Base-by-base conservation (phyloP, 805 yeast genomes). In the Spathaspora gorwiae region DNA sequence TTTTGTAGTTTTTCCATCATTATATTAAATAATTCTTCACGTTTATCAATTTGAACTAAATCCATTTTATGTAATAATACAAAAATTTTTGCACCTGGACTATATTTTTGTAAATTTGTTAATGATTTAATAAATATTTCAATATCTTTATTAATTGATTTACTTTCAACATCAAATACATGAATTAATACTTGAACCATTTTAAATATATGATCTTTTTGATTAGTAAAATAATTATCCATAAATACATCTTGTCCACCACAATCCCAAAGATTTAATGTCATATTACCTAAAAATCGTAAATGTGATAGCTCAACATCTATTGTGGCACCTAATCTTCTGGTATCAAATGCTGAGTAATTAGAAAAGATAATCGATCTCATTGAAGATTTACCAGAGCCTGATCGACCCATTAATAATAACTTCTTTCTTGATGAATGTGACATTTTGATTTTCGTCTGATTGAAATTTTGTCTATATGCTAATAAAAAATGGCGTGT, bases 221-320 rank as follows among this genome's bases (percentile, higher is more conserved):
- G 95, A 44, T 87, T 83, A 4, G 90, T 80, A 58, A 88, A 83
- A 61, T 94, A 94, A 63, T 88, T 90, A 59, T 92, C 97, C 88
- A 94, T 90, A 54, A 90, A 94, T 2, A 86, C 89, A 63, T 94
- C 97, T 62, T 94, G 99, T 3, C 96, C 96, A 57, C 98, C 99
- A 67, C 99, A 94, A 64, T 94, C 99, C 98, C 98, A 90, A 19
- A 94, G 70, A 57, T 92, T 92, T 39, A 94, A 72, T 1, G 97
- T 90, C 95, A 94, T 89, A 61, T 92, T 90, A 1, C 97, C 97
- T 47, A 94, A 71, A 57, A 94, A 90, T 42, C 98, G 72, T 45
- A 94, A 68, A 66, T 92, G 96, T 2, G 97, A 89, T 60, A 94
- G 97, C 60, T 94, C 99, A n/a, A 94, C 97, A 60, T 94, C 99